Percentiles rank a stretch among this genome's conserved stretches.
Conservation (phyloP, 2,329 filamentous ascomycete genomes). For the Fusarium sororula region DNA sequence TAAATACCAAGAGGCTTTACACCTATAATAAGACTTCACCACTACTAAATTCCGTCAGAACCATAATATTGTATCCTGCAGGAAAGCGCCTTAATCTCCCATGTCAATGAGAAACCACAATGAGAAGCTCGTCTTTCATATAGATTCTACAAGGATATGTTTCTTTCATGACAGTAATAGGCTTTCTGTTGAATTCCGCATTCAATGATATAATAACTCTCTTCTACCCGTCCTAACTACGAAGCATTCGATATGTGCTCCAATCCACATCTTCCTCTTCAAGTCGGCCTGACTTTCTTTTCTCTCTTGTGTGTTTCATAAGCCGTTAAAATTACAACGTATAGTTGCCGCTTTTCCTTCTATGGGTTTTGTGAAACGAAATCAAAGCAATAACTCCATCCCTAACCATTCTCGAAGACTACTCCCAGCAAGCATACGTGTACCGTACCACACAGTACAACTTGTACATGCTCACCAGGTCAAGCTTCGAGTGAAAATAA, state of each 20-base stretch:
- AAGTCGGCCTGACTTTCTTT: constrained; percentile 27
- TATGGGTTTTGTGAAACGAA: constrained; percentile 42
- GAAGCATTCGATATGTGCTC: constrained; percentile 37
- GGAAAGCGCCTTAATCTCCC: background rate
- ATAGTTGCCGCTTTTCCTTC: constrained; percentile 46
- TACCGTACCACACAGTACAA: constrained; percentile 3
- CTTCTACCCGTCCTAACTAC: constrained; percentile 12
- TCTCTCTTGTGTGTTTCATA: constrained; percentile 41
- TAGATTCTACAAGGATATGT: constrained; percentile 27
- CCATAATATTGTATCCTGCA: background rate
- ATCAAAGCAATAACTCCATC: constrained; percentile 38
- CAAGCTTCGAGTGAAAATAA: constrained; percentile 23
- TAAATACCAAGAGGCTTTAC: background rate
- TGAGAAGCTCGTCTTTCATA: constrained; percentile 1
- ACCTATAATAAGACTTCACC: background rate
- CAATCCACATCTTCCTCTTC: constrained; percentile 31
- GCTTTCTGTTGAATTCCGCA: constrained; percentile 7
- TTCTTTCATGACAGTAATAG: background rate
- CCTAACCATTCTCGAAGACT: constrained; percentile 17
- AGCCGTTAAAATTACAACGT: constrained; percentile 48
- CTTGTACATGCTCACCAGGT: background rate
- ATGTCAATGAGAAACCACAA: background rate
- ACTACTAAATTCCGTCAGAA: background rate
- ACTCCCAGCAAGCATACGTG: constrained; percentile 12
- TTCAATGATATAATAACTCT: constrained; percentile 24